Evolutionary conservation across 129 eudicot genomes (phyloP), one percentile per base, ranked within the genome.

Genomic region (Chrysanthemum makinoi): DNA sequence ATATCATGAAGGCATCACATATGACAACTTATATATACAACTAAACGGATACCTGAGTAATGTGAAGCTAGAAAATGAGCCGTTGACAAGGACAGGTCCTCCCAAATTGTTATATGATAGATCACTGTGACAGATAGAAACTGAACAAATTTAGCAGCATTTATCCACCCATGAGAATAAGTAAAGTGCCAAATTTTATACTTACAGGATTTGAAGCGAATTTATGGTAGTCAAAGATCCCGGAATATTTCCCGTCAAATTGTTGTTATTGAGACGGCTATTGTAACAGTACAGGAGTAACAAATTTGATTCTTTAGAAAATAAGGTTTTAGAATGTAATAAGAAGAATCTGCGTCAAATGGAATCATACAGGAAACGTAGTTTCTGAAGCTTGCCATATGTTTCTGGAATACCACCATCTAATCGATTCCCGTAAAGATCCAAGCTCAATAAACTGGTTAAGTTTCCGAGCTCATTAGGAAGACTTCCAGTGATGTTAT

Each of bases 251-350:
- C 88, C 88, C 0, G 68, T 80, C 86, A 88, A 79, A 56, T 3
- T 80, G 86, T 88, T 88, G 70, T 85, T 85, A 77, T 83, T 88
- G 58, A 88, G 91, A 80, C 96, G 80, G 75, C 96, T 88, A 76
- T 73, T 43, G 72, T 73, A 49, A 16, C 62, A 61, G 19, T 0
- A 51, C 33, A n/a, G n/a, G n/a, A 69, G 33, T 46, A 10, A 59
- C 44, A 22, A 10, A n/a, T 1, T n/a, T 39, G 53, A 43, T 19
- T 43, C 2, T n/a, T 10, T 2, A 26, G 1, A 26, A 6, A 3
- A 2, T 30, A 2, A n/a, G 28, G n/a, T 6, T 11, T 10, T 51
- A 51, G 15, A 33, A 62, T 62, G 2, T 62, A 30, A 30, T n/a
- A 83, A 70, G 15, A 68, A 30, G 44, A 10, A 47, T 47, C 72